These are phyloP conservation scores for Aspergillus pseudotamarii DNA, from an alignment of 2,329 filamentous ascomycete genomes.

Conservation along the genomic window DNA sequence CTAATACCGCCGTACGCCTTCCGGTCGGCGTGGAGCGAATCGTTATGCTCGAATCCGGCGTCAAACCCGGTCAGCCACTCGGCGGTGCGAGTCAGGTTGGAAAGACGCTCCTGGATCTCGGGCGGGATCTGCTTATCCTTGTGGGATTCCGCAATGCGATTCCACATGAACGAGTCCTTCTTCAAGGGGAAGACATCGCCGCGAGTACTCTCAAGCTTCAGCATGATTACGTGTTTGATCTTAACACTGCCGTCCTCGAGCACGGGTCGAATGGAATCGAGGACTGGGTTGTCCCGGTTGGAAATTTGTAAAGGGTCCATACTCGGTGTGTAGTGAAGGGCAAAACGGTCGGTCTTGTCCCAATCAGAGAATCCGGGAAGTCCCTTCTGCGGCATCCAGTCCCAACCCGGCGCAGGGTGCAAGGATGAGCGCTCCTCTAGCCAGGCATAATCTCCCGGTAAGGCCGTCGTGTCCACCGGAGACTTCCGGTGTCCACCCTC, in stretches of 20 bases:
- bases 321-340: constrained; percentile 37
- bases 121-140: constrained; percentile 39
- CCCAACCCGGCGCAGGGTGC: constrained; percentile 21
- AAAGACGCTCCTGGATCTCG: constrained; percentile 26
- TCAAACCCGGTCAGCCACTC: constrained; percentile 32
- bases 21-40: constrained; percentile 17
- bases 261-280: constrained; percentile 12
- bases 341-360: constrained; percentile 13
- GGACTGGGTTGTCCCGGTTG: constrained; percentile 34
- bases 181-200: constrained; percentile 50
- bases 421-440: constrained; percentile 25
- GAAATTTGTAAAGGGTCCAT: constrained; percentile 47
- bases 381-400: constrained; percentile 29
- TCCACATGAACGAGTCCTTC: constrained; percentile 41
- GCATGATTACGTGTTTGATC: constrained; percentile 49
- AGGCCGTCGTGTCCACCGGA: constrained; percentile 21
- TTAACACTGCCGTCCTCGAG: constrained; percentile 32
- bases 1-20: constrained; percentile 45
- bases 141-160: constrained; percentile 42
- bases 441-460: constrained; percentile 25
- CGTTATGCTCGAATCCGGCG: constrained; percentile 28
- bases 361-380: constrained; percentile 32
- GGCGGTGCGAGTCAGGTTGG: constrained; percentile 34
- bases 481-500: constrained; percentile 22
- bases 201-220: constrained; percentile 51